These are phyloP conservation scores for Raffaelea albimanens DNA, from an alignment of 2,329 filamentous ascomycete species.

Conservation along the genomic window DNA sequence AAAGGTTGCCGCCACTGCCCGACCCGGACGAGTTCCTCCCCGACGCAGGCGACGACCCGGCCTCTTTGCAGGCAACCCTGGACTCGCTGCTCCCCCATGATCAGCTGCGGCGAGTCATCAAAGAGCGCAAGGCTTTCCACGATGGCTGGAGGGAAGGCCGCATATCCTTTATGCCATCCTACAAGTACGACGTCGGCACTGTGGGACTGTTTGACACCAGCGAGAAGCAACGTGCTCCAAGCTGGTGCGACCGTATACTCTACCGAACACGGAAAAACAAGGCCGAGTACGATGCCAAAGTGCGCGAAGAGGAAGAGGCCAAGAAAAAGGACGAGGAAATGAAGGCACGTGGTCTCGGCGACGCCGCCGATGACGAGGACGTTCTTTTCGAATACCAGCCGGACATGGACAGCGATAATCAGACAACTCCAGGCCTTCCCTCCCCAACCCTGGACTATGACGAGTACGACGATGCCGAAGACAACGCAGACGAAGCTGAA, in stretches of 20 bases:
- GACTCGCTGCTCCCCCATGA: constrained; percentile 84
- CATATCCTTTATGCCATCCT: constrained; percentile 84
- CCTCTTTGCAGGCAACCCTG: constrained; percentile 80
- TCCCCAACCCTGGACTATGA: constrained; percentile 42
- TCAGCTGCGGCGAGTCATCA: constrained; percentile 68
- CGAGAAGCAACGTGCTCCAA: constrained; percentile 85
- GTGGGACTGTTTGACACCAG: constrained; percentile 89
- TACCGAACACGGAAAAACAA: constrained; percentile 69
- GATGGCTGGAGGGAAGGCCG: constrained; percentile 87
- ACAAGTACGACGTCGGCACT: constrained; percentile 96
- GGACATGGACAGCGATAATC: constrained; percentile 55
- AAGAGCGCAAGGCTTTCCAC: constrained; percentile 68
- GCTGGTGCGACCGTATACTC: constrained; percentile 93
- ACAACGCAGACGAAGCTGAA: constrained; percentile 34
- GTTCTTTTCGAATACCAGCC: constrained; percentile 89
- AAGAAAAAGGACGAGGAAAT: constrained; percentile 74
- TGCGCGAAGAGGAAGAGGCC: constrained; percentile 55
- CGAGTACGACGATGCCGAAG: constrained; percentile 47
- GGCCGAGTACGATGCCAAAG: constrained; percentile 52
- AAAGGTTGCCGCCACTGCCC: constrained; percentile 7
- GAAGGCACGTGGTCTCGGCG: constrained; percentile 67
- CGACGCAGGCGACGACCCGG: constrained; percentile 66
- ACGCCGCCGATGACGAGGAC: constrained; percentile 66
- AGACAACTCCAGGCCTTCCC: constrained; percentile 24
- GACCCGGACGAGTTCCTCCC: constrained; percentile 58